Base-by-base conservation (phyloP, 176 grass and related monocot genomes). In the Microstegium vimineum region DNA sequence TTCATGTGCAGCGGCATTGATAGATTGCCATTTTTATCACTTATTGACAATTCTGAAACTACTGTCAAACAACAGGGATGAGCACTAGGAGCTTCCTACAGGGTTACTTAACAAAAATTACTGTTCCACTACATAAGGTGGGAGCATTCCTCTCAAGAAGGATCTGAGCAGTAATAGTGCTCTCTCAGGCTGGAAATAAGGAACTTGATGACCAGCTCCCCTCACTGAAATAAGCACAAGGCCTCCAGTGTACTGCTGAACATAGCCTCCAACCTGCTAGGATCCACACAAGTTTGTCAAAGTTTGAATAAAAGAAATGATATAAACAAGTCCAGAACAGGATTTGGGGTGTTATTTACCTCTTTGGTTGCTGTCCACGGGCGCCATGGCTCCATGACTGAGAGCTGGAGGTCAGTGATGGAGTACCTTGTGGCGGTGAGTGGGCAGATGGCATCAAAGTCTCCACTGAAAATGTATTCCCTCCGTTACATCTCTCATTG, bases 221-320 rank as follows among this genome's bases (percentile, higher is more conserved):
- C 83, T 91, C 16, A 89, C 79, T 6, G 82, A 80, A 25, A 75
- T 26, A 38, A 90, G 68, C 27, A 75, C 78, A 10, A 89, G 51
- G 5, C 75, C 81, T 17, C 62, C 46, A 49, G 49, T 23, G 67
- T 90, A 90, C 42, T 81, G 51, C 13, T 71, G 85, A 72, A 85
- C 74, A 80, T 80, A 86, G 46, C 86, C 89, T 88, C 89, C 89
- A 66, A 91, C 75, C 86, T 93, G 61, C 27, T 73, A 63, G n/a
- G 51, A 56, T 42, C 25, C 35, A 31, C 40, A 23, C 37, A 34
- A 57, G 51, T 35, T 67, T 28, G 25, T 68, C 38, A 66, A 1
- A 51, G 4, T 74, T 74, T 28, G 25, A 36, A 8, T 20, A 2
- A 35, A 10, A 75, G 47, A 60, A 76, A 71, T 42, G n/a, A 43